These are phyloP conservation scores for Apiospora phragmitis DNA, from an alignment of 2,329 filamentous ascomycete species.

Conservation along the genomic window DNA sequence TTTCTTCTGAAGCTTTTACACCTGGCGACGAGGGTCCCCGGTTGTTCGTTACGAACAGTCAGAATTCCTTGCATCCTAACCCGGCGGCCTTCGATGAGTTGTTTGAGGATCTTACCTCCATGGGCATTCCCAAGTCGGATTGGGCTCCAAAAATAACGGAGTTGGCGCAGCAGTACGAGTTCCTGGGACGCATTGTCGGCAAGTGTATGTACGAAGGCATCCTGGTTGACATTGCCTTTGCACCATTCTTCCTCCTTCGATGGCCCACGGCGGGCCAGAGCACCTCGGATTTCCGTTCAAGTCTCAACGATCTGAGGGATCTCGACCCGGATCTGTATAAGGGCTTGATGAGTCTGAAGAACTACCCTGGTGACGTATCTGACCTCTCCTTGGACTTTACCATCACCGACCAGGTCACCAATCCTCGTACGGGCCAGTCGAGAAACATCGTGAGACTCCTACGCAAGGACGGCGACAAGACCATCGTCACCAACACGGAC, in stretches of 20 bases:
- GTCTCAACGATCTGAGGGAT: slow-evolving; percentile 89
- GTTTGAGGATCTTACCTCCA: slow-evolving; percentile 55
- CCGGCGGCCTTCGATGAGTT: slow-evolving; percentile 73
- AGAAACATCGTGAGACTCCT: slow-evolving; percentile 74
- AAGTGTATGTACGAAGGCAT: slow-evolving; percentile 99
- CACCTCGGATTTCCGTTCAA: slow-evolving; percentile 75
- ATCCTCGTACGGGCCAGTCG: slow-evolving; percentile 41
- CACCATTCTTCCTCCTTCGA: slow-evolving; percentile 93
- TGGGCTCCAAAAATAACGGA: slow-evolving; percentile 60
- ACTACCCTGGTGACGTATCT: slow-evolving; percentile 77
- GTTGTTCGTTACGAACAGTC: slow-evolving; percentile 81
- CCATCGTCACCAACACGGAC: slow-evolving; percentile 86
- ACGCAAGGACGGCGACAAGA: slow-evolving; percentile 73
- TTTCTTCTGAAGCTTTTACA: slow-evolving; percentile 81
- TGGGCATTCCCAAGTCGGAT: slow-evolving; percentile 51
- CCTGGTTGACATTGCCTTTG: slow-evolving; percentile 88
- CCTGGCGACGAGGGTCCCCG: slow-evolving; percentile 46
- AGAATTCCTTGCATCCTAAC: slow-evolving; percentile 87
- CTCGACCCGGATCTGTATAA: slow-evolving; percentile 90
- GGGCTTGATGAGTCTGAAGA: slow-evolving; percentile 80
- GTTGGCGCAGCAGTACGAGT: slow-evolving; percentile 78
- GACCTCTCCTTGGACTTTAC: slow-evolving; percentile 88
- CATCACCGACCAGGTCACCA: slow-evolving; percentile 68
- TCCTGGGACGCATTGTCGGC: slow-evolving; percentile 87
- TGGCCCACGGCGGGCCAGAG: slow-evolving; percentile 77